Conservation (phyloP, 192 early-diverging fungal species). For the Coemansia erecta region DNA sequence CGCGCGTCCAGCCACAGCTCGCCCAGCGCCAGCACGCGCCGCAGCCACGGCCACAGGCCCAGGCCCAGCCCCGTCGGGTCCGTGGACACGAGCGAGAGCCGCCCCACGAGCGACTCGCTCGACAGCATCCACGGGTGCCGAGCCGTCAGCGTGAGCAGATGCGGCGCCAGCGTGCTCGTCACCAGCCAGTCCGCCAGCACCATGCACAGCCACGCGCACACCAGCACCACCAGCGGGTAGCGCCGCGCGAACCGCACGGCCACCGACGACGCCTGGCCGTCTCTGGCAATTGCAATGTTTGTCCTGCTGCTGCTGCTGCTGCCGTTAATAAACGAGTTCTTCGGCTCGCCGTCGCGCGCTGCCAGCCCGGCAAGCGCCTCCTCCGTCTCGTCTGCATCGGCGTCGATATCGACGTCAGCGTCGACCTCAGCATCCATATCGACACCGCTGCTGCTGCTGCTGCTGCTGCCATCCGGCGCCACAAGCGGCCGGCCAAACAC, state of each 20-base stretch:
- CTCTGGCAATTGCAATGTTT: background rate
- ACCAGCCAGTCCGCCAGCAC: slow-evolving; percentile 31
- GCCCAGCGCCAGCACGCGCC: slow-evolving; percentile 6
- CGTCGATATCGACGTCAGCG: background rate
- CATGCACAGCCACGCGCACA: slow-evolving; percentile 26
- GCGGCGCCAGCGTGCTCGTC: slow-evolving; percentile 26
- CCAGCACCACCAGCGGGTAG: slow-evolving; percentile 21
- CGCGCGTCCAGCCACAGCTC: slow-evolving; percentile 32
- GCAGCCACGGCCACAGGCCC: slow-evolving; percentile 10
- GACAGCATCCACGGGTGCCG: slow-evolving; percentile 25
- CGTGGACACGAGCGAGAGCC: background rate
- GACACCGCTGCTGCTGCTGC: background rate
- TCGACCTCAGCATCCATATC: background rate
- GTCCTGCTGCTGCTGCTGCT: background rate
- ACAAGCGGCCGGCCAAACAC: slow-evolving; percentile 23
- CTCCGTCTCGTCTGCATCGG: background rate
- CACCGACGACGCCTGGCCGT: background rate
- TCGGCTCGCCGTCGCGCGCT: too few species aligned
- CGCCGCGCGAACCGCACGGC: slow-evolving; percentile 20
- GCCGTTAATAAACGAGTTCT: too few species aligned
- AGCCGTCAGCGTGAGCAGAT: slow-evolving; percentile 19
- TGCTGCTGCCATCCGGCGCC: background rate
- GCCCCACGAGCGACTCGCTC: slow-evolving; percentile 18
- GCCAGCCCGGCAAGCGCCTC: too few species aligned
- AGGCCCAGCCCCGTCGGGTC: slow-evolving; percentile 2